Percentiles rank a stretch among this genome's conserved stretches.
These are phyloP conservation scores for Rhodosporidiobolus odoratus DNA, from an alignment of 768 basidiomycete species.

Conservation along the genomic window DNA sequence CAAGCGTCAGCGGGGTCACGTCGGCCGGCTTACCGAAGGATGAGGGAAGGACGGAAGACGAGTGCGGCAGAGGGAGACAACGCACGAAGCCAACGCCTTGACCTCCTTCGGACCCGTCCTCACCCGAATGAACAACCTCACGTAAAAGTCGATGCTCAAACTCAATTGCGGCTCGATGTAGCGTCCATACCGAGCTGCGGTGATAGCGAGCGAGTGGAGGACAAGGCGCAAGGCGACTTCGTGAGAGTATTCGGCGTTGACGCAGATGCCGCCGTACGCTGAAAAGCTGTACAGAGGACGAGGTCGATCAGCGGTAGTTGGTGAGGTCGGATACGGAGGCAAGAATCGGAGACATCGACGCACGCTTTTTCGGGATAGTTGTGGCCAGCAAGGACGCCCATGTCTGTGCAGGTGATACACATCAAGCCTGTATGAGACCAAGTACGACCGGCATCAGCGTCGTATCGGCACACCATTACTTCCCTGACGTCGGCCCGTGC, in stretches of 20 bases:
- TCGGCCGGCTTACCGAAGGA: background rate
- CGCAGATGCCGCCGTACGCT: constrained; percentile 86
- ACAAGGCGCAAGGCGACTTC: constrained; percentile 90
- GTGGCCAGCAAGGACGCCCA: constrained; percentile 83
- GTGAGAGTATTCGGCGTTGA: constrained; percentile 90
- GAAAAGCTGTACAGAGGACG: constrained; percentile 59
- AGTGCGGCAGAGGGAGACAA: too few species aligned
- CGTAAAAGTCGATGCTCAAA: constrained; percentile 94
- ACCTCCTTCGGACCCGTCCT: constrained; percentile 70
- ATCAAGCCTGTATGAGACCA: constrained; percentile 60
- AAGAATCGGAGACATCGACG: constrained; percentile 28
- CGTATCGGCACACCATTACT: background rate
- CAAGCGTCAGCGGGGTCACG: background rate
- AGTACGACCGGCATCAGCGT: background rate
- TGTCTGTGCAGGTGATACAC: constrained; percentile 93
- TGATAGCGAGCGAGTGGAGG: constrained; percentile 74
- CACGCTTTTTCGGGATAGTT: constrained; percentile 98
- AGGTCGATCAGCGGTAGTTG: background rate
- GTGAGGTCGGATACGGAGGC: background rate
- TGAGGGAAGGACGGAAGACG: background rate
- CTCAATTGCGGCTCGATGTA: constrained; percentile 78
- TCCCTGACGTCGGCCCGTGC: background rate
- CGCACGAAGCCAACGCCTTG: constrained; percentile 72
- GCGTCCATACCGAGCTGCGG: constrained; percentile 86
- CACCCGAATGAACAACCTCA: constrained; percentile 81